Evolutionary conservation across 202 grass and related monocot genomes (phyloP), one percentile per base, ranked within the genome.

Genomic region (Musa balbisiana): DNA sequence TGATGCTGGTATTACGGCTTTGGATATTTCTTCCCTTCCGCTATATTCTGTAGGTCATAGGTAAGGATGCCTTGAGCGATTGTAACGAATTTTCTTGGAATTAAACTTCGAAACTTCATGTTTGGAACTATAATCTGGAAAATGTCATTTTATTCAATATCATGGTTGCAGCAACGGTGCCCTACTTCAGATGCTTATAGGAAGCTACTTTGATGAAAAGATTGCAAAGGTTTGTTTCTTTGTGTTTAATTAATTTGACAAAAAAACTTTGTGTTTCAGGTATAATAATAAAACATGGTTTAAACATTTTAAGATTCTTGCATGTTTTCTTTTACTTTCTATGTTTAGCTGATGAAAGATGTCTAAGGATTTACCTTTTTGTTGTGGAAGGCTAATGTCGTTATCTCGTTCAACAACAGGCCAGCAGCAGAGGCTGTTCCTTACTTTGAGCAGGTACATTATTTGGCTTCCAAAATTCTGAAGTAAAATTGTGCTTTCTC

Each of bases 341-440:
- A 79, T 58, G 9, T 62, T 1, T 69, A 53, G 20, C 11, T 58
- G 62, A 17, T 50, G 27, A 77, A 50, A 51, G 14, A 58, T 76
- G 15, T 68, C 64, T 82, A 74, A 73, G 29, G 56, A 55, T 82
- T 50, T 67, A 67, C 51, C 20, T 78, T n/a, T 64, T 55, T 49
- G 14, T 65, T 76, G 50, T 80, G 85, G 62, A 69, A 98, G 94
- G 94, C 94, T 73, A 98, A 91, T 75, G 90, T 83, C 64, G 86
- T 93, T 85, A 75, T 98, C 67, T 98, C 94, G 27, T 98, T 98
- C 90, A 98, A 93, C 85, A 98, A 98, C 83, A 89, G 79, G 58
- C 83, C 90, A 2, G 90, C 94, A 67, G 83, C 90, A 16, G 94
- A 98, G 74, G 94, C 94, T 87, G 90, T 98, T 81, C 94, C 94